A percentile compares a stretch with the other conserved stretches of the same genome.
Evolutionary conservation across 2,329 filamentous ascomycete species (phyloP).

Genomic region (Stagonosporopsis vannaccii): DNA sequence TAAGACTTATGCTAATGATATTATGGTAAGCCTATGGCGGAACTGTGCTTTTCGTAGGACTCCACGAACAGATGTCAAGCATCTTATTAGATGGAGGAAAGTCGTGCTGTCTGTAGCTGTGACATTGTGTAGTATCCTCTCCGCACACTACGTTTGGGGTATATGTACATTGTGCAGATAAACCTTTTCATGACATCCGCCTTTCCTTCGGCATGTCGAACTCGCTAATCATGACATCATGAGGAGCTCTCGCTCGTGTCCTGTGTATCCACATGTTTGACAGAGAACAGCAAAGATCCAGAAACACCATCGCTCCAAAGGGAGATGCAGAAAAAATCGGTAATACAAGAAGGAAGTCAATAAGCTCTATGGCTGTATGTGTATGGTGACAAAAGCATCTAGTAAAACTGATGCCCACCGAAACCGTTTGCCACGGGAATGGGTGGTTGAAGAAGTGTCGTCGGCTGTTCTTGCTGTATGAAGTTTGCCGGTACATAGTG

Average conservation of each 20-base stretch:
- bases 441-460: slow-evolving; percentile 31
- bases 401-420: slow-evolving; percentile 32
- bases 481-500: slow-evolving; percentile 78
- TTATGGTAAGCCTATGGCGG: neutral
- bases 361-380: neutral
- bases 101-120: slow-evolving; percentile 7
- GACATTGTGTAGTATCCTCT: slow-evolving; percentile 11
- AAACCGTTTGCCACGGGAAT: slow-evolving; percentile 30
- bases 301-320: slow-evolving; percentile 9
- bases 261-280: slow-evolving; percentile 1
- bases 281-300: neutral
- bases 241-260: slow-evolving; percentile 8
- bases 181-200: slow-evolving; percentile 2
- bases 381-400: neutral
- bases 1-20: neutral
- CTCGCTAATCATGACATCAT: slow-evolving; percentile 14
- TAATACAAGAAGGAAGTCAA: slow-evolving; percentile 12
- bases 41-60: neutral
- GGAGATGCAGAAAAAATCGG: slow-evolving; percentile 3
- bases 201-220: neutral
- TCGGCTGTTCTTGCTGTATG: slow-evolving; percentile 37
- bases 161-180: slow-evolving; percentile 16
- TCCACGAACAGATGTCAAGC: neutral
- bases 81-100: neutral
- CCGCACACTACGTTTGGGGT: slow-evolving; percentile 13